A percentile compares a stretch with the other conserved stretches of the same genome.
Evolutionary conservation across 169 alveolate genomes (phyloP).

Genomic region (Cryptosporidium bovis): DNA sequence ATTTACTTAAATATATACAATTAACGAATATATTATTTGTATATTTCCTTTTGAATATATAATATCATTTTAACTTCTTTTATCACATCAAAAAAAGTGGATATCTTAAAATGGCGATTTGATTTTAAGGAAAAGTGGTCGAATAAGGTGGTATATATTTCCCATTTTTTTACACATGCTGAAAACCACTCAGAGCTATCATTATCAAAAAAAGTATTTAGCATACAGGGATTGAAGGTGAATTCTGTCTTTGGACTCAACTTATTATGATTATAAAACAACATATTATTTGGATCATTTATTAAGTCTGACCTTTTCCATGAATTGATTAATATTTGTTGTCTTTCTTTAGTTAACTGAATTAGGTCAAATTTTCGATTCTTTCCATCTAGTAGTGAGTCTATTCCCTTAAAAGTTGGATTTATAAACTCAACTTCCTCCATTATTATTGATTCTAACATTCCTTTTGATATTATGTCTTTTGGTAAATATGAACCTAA

Average conservation of each 20-base stretch:
- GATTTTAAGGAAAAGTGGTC: slow-evolving; percentile 4
- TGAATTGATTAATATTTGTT: slow-evolving; percentile 3
- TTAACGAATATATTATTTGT: neutral
- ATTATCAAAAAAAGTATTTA: slow-evolving; percentile 9
- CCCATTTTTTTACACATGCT: slow-evolving; percentile 52
- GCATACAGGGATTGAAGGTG: slow-evolving; percentile 25
- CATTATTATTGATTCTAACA: slow-evolving; percentile 27
- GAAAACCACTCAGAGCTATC: slow-evolving; percentile 27
- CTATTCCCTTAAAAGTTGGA: neutral
- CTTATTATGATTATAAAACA: slow-evolving; percentile 24
- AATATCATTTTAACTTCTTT: slow-evolving; percentile 28
- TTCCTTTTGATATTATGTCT: slow-evolving; percentile 67
- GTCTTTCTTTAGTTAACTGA: slow-evolving; percentile 35
- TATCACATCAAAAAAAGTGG: slow-evolving; percentile 35
- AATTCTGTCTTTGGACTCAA: neutral
- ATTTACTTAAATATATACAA: no score
- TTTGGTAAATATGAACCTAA: slow-evolving; percentile 47
- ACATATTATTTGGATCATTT: slow-evolving; percentile 33
- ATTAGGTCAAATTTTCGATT: neutral
- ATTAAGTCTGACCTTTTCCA: slow-evolving; percentile 44
- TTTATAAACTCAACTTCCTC: slow-evolving; percentile 42
- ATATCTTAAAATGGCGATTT: slow-evolving; percentile 11
- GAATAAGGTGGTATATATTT: slow-evolving; percentile 22
- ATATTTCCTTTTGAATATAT: neutral
- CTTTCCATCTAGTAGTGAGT: neutral